These are phyloP conservation scores for Musa balbisiana DNA, from an alignment of 202 grass and related monocot genomes.

Conservation along the genomic window DNA sequence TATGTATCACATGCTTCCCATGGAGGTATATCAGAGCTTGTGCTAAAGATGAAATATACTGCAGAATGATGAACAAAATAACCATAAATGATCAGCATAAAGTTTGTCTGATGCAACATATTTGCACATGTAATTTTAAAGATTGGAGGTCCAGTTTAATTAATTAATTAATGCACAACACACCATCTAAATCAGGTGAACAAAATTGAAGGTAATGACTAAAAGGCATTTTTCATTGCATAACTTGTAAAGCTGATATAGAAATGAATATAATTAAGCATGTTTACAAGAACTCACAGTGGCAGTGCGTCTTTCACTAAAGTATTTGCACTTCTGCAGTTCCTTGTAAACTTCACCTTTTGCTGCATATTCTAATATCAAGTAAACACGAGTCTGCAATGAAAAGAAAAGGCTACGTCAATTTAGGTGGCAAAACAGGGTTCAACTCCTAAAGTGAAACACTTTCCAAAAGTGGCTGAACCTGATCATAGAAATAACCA, in stretches of 20 bases:
- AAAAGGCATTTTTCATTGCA: not conserved
- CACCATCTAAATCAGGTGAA: not conserved
- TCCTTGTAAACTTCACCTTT: slow-evolving; percentile 97
- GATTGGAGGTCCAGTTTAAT: too few species aligned
- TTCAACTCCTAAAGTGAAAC: not conserved
- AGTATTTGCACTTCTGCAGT: slow-evolving; percentile 75
- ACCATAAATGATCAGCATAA: not conserved
- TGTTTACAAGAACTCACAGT: slow-evolving; percentile 44
- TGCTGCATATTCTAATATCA: slow-evolving; percentile 89
- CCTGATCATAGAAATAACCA: slow-evolving; percentile 98
- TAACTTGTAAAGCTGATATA: not conserved
- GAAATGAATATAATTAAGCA: not conserved
- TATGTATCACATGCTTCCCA: slow-evolving; percentile 87
- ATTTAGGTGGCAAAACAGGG: slow-evolving; percentile 11
- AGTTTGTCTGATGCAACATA: too few species aligned
- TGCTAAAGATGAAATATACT: slow-evolving; percentile 83
- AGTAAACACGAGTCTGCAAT: slow-evolving; percentile 62
- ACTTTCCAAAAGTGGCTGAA: slow-evolving; percentile 9
- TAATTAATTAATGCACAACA: not conserved
- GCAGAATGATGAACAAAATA: slow-evolving; percentile 13
- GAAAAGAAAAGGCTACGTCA: slow-evolving; percentile 8
- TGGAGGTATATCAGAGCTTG: slow-evolving; percentile 83
- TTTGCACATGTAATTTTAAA: too few species aligned
- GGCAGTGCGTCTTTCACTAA: slow-evolving; percentile 65
- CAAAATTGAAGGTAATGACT: not conserved